phyloP scores from a whole-genome alignment of 805 yeast species.

The Tetrapisispora arboricola region DNA sequence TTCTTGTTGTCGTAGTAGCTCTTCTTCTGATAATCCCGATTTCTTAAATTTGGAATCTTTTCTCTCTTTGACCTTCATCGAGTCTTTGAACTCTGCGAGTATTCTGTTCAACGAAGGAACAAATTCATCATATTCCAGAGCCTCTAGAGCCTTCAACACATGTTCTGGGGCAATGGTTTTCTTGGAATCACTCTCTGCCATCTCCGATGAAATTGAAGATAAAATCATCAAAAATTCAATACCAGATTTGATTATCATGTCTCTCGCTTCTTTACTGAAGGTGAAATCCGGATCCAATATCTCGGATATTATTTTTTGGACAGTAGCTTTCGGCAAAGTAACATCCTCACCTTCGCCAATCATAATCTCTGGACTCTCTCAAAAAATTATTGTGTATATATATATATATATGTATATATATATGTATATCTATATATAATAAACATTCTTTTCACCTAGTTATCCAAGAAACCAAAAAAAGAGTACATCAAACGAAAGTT shows the following conservation, averaged over 20 bases:
- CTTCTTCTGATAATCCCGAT: conserved; percentile 88
- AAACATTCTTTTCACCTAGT: too few relatives aligned
- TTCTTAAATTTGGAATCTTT: conserved; percentile 88
- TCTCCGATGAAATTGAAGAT: conserved; percentile 87
- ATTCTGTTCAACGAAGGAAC: conserved; percentile 72
- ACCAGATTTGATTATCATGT: conserved; percentile 90
- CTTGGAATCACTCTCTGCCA: conserved; percentile 91
- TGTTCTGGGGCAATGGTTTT: conserved; percentile 96
- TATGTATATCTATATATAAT: too few relatives aligned
- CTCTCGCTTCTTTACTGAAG: conserved; percentile 87
- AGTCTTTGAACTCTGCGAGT: conserved; percentile 77
- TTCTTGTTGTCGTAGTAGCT: conserved; percentile 82
- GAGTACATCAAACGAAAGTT: too few relatives aligned
- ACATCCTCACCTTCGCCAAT: conserved; percentile 16
- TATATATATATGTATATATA: too few relatives aligned
- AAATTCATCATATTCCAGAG: conserved; percentile 78
- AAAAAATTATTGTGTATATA: background rate
- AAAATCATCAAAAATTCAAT: conserved; percentile 92
- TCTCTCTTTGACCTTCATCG: conserved; percentile 78
- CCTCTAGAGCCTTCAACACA: conserved; percentile 79
- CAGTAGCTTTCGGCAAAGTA: conserved; percentile 59
- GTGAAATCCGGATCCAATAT: conserved; percentile 81
- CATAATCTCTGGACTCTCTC: background rate
- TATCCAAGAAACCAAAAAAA: too few relatives aligned
- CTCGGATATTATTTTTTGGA: conserved; percentile 87